Evolutionary conservation across 139 green algal species (phyloP).

Genomic region (Picochlorum sp.): DNA sequence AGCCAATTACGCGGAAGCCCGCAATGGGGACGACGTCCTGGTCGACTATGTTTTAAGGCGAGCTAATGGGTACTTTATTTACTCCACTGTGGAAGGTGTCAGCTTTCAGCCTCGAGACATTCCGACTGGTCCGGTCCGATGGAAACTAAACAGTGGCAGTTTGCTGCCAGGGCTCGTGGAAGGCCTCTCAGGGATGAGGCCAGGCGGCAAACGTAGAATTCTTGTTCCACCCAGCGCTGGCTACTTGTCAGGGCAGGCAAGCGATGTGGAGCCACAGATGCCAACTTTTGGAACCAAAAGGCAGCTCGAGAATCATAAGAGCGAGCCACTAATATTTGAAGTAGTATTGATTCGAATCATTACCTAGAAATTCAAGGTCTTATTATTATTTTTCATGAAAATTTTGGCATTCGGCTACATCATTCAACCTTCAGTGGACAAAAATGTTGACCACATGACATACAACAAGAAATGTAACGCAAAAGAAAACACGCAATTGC

Average conservation of each 20-base stretch:
- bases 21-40: conserved; percentile 42
- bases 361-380: conserved; percentile 6
- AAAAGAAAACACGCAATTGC: too few relatives aligned
- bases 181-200: conserved; percentile 42
- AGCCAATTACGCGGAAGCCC: conserved; percentile 14
- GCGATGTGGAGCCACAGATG: conserved; percentile 38
- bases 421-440: too few relatives aligned
- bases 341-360: conserved; percentile 57
- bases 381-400: too few relatives aligned
- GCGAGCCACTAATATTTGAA: conserved; percentile 77
- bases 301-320: conserved; percentile 65
- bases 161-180: conserved; percentile 30
- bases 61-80: conserved; percentile 55
- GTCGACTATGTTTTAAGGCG: conserved; percentile 69
- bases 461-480: too few relatives aligned
- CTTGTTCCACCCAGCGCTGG: conserved; percentile 54
- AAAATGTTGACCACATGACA: too few relatives aligned
- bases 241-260: conserved; percentile 25
- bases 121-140: conserved; percentile 45
- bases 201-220: conserved; percentile 50
- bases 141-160: conserved; percentile 29
- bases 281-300: conserved; percentile 70
- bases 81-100: conserved; percentile 67
- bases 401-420: too few relatives aligned
- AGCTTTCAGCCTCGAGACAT: conserved; percentile 71